Evolutionary conservation across 805 yeast species (phyloP).

Genomic region (Saccharomyces mikatae): DNA sequence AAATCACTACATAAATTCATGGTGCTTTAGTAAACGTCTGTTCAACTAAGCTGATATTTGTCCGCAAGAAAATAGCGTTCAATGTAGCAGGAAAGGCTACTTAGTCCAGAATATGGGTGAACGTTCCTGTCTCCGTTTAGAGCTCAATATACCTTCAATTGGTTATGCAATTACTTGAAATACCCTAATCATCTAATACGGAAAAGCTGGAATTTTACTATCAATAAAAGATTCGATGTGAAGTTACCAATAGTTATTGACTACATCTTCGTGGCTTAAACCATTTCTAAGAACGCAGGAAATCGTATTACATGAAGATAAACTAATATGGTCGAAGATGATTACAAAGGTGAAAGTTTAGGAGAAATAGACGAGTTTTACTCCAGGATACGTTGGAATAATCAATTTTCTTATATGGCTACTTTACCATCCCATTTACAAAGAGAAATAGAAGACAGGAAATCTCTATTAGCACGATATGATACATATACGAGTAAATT

Average conservation of each 20-base stretch:
- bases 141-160: not conserved
- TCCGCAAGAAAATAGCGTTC: not conserved
- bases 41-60: not conserved
- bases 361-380: constrained; percentile 25
- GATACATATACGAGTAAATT: constrained; percentile 1
- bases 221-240: not conserved
- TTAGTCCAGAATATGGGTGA: not conserved
- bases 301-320: not conserved
- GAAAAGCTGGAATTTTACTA: not conserved
- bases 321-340: not conserved
- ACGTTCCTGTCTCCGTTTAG: not conserved
- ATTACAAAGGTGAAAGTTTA: not conserved
- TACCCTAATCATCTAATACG: not conserved
- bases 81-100: not conserved
- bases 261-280: not conserved
- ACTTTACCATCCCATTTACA: constrained; percentile 27
- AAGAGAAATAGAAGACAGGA: constrained; percentile 18
- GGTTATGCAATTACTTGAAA: not conserved
- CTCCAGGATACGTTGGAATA: constrained; percentile 21
- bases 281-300: not conserved
- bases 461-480: constrained; percentile 11
- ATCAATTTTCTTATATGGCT: constrained; percentile 22
- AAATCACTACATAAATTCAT: not conserved
- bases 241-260: not conserved
- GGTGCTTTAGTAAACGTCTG: not conserved